Evolutionary conservation across 768 basidiomycete species (phyloP).

Genomic region (Panaeolus papilionaceus): DNA sequence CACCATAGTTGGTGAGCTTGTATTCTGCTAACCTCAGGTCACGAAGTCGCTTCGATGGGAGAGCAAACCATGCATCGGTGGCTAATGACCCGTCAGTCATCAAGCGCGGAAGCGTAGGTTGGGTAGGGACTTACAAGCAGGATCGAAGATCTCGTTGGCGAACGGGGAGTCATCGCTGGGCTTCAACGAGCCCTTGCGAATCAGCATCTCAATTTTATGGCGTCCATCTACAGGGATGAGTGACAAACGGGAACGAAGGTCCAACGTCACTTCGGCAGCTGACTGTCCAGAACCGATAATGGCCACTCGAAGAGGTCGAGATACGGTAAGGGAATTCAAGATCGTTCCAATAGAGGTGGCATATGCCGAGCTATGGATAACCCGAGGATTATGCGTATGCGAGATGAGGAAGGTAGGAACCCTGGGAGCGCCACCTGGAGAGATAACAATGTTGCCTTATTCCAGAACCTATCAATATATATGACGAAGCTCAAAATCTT

Average conservation of each 20-base stretch:
- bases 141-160: slow-evolving; percentile 61
- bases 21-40: slow-evolving; percentile 48
- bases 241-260: slow-evolving; percentile 46
- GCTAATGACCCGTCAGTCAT: slow-evolving; percentile 32
- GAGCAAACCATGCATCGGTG: slow-evolving; percentile 45
- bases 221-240: slow-evolving; percentile 32
- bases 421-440: slow-evolving; percentile 54
- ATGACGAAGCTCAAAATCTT: neutral
- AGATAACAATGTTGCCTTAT: slow-evolving; percentile 54
- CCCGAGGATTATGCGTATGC: slow-evolving; percentile 39
- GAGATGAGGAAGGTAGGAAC: slow-evolving; percentile 44
- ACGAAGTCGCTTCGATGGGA: slow-evolving; percentile 42
- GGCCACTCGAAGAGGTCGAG: slow-evolving; percentile 44
- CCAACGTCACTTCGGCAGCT: slow-evolving; percentile 52
- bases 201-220: slow-evolving; percentile 55
- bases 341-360: slow-evolving; percentile 42
- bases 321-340: slow-evolving; percentile 33
- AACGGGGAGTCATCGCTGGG: slow-evolving; percentile 61
- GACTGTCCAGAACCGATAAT: slow-evolving; percentile 57
- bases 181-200: slow-evolving; percentile 55
- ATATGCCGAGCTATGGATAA: slow-evolving; percentile 53
- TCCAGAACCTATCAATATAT: neutral
- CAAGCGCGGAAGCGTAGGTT: neutral
- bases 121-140: slow-evolving; percentile 40
- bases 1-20: slow-evolving; percentile 57